Evolutionary conservation across 176 grass and related monocot species (phyloP), one percentile per base, ranked within the genome.

Genomic region (Pontederia crassipes): DNA sequence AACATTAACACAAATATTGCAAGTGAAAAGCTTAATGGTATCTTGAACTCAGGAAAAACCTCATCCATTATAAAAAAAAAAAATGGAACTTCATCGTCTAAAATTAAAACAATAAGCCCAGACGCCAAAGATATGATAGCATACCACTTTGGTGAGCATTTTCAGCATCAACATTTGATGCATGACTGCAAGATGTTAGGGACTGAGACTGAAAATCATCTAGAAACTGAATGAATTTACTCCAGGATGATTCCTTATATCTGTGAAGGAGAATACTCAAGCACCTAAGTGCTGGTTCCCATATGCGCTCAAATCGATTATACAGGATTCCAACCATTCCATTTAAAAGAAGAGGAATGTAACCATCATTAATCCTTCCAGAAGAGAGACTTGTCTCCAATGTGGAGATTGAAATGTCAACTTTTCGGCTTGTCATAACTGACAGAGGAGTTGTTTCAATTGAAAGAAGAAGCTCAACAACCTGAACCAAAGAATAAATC

Each of bases 231-330:
- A 88, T 64, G 80, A 82, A 88, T 51, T 73, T 78, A 69, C 71
- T 74, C 92, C 92, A 96, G 0, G 83, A 73, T 71, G 84, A 73
- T 49, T 90, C 86, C 68, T 84, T 90, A 64, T 90, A 70, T 75
- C 81, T 82, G 54, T 62, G 76, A 64, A 96, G 72, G 58, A 96
- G 81, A 65, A 79, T 54, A 73, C 78, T 58, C 65, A 96, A 81
- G 48, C 86, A 87, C 69, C 80, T 83, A 17, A 87, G 40, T 62
- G 78, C 71, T 59, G 86, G 75, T 64, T 85, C 68, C 92, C 92
- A 96, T 47, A 96, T 70, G 70, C 80, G 75, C 69, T 83, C 82
- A 74, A 90, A 90, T 69, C 92, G 83, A 77, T 90, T 96, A 64
- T 87, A 71, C 17, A 96, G 74, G 16, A 88, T 82, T 59, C 92